Evolutionary conservation across 345 rosid genomes (phyloP), one percentile per base, ranked within the genome.

Genomic region (Crucihimalaya himalaica): DNA sequence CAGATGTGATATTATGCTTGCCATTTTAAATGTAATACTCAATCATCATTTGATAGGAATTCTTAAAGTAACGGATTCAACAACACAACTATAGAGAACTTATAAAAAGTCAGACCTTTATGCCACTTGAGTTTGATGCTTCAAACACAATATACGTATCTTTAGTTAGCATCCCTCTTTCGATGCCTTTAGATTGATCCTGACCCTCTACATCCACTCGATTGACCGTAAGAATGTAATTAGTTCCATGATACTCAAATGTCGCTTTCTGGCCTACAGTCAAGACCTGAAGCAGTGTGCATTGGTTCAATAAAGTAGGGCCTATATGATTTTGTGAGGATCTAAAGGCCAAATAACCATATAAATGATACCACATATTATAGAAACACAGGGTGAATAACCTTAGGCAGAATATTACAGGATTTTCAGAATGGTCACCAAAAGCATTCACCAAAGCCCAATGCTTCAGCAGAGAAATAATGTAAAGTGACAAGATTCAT

Each of bases 191-290:
- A 25, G 96, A 84, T 72, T 78, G 81, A 76, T 75, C 86, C 55
- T 77, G 86, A 53, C 89, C 92, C 81, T 92, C 98, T 40, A 92
- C 70, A 54, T 59, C 83, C 39, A 93, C 96, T 86, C 83, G 90
- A 84, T 80, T 89, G 72, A 95, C 97, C 3, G 94, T 87, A 68
- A 90, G 86, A 67, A 90, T 83, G 73, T 92, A 92, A 72, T 95
- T 95, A 77, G 78, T 95, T 66, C 99, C 99, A 65, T 86, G 98
- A 80, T 86, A 90, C 81, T 92, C 97, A 59, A 92, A 95, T 28
- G 93, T 74, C 43, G 83, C 98, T 71, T 82, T 87, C 82, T 95
- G 99, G 50, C 99, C 98, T 0, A 84, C 82, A 16, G 97, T 92
- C 96, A 95, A 79, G 81, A 95, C 87, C 99, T 95, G 88, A 77